Percentiles rank a stretch among this genome's conserved stretches.
Conservation (phyloP, 345 rosid genomes). For the Luvunga scandens region DNA sequence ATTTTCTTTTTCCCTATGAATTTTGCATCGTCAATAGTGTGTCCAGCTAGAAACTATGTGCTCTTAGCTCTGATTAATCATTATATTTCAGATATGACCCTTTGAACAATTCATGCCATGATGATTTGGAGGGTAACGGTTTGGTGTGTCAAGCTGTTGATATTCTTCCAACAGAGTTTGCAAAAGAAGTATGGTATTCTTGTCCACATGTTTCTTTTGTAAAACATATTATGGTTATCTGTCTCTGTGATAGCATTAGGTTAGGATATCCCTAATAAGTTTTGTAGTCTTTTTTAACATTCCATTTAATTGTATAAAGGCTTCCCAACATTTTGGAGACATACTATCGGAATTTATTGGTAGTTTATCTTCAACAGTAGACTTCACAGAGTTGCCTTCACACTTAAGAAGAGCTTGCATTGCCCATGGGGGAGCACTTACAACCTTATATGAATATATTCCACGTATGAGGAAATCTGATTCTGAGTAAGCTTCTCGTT, state of each 20-base stretch:
- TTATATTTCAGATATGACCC: constrained; percentile 59
- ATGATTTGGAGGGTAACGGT: constrained; percentile 84
- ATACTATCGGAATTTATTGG: constrained; percentile 71
- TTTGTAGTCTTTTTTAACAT: constrained; percentile 11
- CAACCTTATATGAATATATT: constrained; percentile 73
- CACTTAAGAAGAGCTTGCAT: constrained; percentile 88
- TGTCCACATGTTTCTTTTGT: constrained; percentile 8
- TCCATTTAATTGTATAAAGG: constrained; percentile 43
- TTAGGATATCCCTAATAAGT: constrained; percentile 1
- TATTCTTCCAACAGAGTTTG: constrained; percentile 93
- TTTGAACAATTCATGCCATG: constrained; percentile 47
- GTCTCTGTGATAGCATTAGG: neutral
- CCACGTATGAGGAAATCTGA: constrained; percentile 80
- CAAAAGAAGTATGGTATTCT: constrained; percentile 66
- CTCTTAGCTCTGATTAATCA: neutral
- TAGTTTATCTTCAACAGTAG: constrained; percentile 62
- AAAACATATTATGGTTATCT: neutral
- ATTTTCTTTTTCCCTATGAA: neutral
- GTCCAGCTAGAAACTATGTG: neutral
- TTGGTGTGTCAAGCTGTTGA: constrained; percentile 76
- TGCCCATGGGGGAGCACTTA: constrained; percentile 64
- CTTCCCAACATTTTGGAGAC: constrained; percentile 93
- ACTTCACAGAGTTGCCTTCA: constrained; percentile 54
- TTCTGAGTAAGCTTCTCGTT: constrained; percentile 53
- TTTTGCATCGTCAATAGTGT: neutral